Evolutionary conservation across 164 flowering plant genomes (phyloP), one percentile per base, ranked within the genome.

Genomic region (Kingdonia uniflora): DNA sequence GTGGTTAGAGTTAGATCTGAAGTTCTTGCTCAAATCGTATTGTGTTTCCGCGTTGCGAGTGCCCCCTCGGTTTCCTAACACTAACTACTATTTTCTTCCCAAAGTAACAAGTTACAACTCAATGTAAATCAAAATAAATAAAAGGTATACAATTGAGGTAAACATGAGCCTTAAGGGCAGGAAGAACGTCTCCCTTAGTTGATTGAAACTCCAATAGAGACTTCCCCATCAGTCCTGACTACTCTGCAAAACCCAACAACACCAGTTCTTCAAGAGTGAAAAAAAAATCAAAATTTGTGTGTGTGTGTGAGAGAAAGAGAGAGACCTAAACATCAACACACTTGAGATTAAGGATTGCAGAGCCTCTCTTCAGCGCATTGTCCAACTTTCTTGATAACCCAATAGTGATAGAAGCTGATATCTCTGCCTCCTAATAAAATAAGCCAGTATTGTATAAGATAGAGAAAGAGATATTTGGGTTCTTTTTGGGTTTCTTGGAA

Each of bases 401-500:
- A 4, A 96, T 68, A 56, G 56, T 70, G 51, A 86, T 65, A 12
- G 97, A 83, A 19, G 79, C 79, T 12, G 95, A 67, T 72, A 89
- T 87, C 73, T 87, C 97, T 15, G 99, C 96, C 62, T 89, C 97
- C 82, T 91, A n/a, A n/a, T n/a, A n/a, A n/a, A n/a, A n/a, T n/a
- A n/a, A n/a, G n/a, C n/a, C n/a, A n/a, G n/a, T n/a, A n/a, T n/a
- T n/a, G n/a, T n/a, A n/a, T n/a, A n/a, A n/a, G n/a, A n/a, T n/a
- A n/a, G n/a, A n/a, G n/a, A n/a, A n/a, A n/a, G n/a, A n/a, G n/a
- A n/a, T n/a, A n/a, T n/a, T n/a, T n/a, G n/a, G n/a, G n/a, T n/a
- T n/a, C n/a, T n/a, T n/a, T n/a, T n/a, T n/a, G n/a, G n/a, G n/a
- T n/a, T n/a, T n/a, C n/a, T n/a, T n/a, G n/a, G n/a, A n/a, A n/a